These are phyloP conservation scores for Trametes cingulata DNA, from an alignment of 768 basidiomycete genomes.

Conservation along the genomic window DNA sequence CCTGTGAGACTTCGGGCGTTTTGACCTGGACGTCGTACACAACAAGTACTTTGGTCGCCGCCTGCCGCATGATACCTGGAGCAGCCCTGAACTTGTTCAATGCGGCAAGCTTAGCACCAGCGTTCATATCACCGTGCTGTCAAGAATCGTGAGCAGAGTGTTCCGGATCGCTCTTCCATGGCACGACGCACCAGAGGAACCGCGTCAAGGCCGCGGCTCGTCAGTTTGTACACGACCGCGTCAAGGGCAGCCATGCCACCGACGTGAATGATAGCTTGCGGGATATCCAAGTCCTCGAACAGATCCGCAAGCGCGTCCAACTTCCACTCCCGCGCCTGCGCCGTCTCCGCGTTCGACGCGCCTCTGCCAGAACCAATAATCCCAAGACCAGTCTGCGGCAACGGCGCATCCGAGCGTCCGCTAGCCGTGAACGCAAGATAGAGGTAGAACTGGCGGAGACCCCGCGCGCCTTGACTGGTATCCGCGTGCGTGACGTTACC, in stretches of 20 bases:
- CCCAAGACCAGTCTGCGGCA: constrained; percentile 59
- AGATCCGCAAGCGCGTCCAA: constrained; percentile 88
- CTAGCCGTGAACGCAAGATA: constrained; percentile 94
- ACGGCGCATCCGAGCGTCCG: constrained; percentile 56
- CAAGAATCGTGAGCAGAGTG: constrained; percentile 15
- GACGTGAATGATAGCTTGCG: constrained; percentile 84
- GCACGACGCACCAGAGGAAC: constrained; percentile 78
- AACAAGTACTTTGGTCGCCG: constrained; percentile 75
- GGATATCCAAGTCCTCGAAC: constrained; percentile 82
- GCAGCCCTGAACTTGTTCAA: constrained; percentile 80
- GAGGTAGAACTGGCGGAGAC: constrained; percentile 93
- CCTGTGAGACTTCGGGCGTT: constrained; percentile 82
- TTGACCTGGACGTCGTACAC: constrained; percentile 95
- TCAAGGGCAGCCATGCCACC: constrained; percentile 87
- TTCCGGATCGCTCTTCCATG: background rate
- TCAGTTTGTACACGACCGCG: constrained; percentile 87
- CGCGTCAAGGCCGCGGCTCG: constrained; percentile 82
- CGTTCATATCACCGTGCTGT: constrained; percentile 93
- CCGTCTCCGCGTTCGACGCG: constrained; percentile 76
- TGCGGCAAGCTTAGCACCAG: constrained; percentile 76
- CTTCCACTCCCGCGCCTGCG: constrained; percentile 92
- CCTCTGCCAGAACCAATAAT: constrained; percentile 94
- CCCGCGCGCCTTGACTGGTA: constrained; percentile 72
- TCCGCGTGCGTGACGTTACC: constrained; percentile 76
- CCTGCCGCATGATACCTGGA: constrained; percentile 60